These are phyloP conservation scores for Arthrobotrys sinensis DNA, from an alignment of 2,329 filamentous ascomycete species.

Conservation along the genomic window DNA sequence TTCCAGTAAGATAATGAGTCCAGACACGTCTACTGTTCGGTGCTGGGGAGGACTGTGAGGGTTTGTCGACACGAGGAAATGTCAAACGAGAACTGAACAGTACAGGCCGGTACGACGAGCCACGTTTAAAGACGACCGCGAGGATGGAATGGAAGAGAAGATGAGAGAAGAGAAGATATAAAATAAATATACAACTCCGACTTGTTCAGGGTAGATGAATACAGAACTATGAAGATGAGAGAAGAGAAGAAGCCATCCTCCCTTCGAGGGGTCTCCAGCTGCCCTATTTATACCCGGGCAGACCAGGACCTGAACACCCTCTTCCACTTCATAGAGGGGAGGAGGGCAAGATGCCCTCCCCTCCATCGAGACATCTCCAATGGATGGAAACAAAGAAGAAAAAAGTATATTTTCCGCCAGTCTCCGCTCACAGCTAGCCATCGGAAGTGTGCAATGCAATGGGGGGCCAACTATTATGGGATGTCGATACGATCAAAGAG, in stretches of 20 bases:
- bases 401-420: slow-evolving; percentile 29
- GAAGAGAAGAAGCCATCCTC: slow-evolving; percentile 13
- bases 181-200: slow-evolving; percentile 13
- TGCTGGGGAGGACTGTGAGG: background rate
- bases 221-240: slow-evolving; percentile 16
- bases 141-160: background rate
- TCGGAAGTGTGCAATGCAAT: slow-evolving; percentile 31
- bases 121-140: slow-evolving; percentile 10
- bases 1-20: too few species aligned
- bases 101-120: background rate
- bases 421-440: slow-evolving; percentile 38
- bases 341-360: slow-evolving; percentile 10
- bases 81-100: background rate
- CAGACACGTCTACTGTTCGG: background rate
- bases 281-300: slow-evolving; percentile 59
- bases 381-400: slow-evolving; percentile 11
- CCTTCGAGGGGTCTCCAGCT: slow-evolving; percentile 38
- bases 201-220: background rate
- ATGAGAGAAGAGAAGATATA: background rate
- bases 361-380: slow-evolving; percentile 32
- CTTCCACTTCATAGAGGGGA: slow-evolving; percentile 15
- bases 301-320: slow-evolving; percentile 54
- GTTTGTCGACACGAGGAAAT: slow-evolving; percentile 15
- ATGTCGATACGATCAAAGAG: slow-evolving; percentile 51
- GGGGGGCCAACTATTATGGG: slow-evolving; percentile 31